phyloP scores from a whole-genome alignment of 2,329 filamentous ascomycete genomes.

The Diaporthe batatas region DNA sequence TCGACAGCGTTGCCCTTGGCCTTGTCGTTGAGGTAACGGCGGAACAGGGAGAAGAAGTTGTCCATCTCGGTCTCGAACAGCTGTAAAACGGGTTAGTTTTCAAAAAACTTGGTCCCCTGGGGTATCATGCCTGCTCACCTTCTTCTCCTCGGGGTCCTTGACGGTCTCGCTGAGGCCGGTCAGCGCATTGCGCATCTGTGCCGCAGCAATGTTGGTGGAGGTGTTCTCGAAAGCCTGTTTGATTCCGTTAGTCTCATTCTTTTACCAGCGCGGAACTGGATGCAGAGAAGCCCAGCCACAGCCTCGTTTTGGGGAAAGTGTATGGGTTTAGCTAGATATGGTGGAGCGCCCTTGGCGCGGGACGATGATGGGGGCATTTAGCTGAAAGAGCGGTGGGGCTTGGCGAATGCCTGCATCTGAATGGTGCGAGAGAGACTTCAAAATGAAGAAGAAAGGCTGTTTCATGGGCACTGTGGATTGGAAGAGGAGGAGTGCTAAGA shows the following conservation, averaged over 20 bases:
- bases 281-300: neutral
- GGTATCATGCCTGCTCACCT: slow-evolving; percentile 68
- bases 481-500: neutral
- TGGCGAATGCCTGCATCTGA: neutral
- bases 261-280: neutral
- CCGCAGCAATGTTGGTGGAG: slow-evolving; percentile 96
- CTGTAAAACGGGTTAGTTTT: slow-evolving; percentile 57
- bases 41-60: slow-evolving; percentile 99
- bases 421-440: neutral
- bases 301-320: neutral
- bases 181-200: slow-evolving; percentile 98
- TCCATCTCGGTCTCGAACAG: slow-evolving; percentile 99
- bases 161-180: slow-evolving; percentile 94
- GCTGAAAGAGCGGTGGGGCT: slow-evolving; percentile 15
- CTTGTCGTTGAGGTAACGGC: slow-evolving; percentile 98
- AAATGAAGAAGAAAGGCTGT: neutral
- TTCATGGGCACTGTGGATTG: neutral
- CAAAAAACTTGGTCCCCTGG: neutral
- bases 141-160: slow-evolving; percentile 82
- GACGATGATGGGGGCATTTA: too few species aligned
- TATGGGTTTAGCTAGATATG: neutral
- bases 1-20: slow-evolving; percentile 96
- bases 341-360: neutral
- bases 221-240: slow-evolving; percentile 97
- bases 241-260: slow-evolving; percentile 25